Evolutionary conservation across 352 stramenopile genomes (phyloP), one percentile per base, ranked within the genome.

Genomic region (Globisporangium perplexum): DNA sequence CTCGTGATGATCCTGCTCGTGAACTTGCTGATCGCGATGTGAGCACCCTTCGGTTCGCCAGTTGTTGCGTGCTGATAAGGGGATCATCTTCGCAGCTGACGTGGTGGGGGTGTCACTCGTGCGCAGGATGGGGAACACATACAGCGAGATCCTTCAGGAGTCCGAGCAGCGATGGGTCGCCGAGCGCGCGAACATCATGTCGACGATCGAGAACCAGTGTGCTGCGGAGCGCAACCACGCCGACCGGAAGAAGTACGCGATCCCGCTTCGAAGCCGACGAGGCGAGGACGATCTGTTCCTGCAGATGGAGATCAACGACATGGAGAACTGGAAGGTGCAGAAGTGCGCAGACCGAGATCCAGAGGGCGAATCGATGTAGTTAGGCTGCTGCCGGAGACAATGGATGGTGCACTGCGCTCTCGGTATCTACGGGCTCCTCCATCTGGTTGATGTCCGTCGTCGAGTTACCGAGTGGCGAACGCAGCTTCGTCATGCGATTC

Each of bases 1-100:
- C 65, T 88, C 41, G 73, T 83, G 49, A 74, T 80, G 64, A 84
- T 84, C 23, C 59, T 86, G 36, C 71, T 88, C 31, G 61, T 88
- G 8, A 88, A 85, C 47, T 45, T 86, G 33, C 69, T 86, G 0
- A 85, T 88, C 20, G 74, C 77, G 41, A 86, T 84, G 74, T 79
- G 61, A 28, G 66, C 64, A 7, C 44, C 2, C 10, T 12, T 8
- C 11, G 10, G 14, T 39, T 39, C 2, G 33, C n/a, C n/a, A n/a
- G 33, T 4, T 18, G 14, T 6, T 18, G 14, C 12, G 8, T 18
- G 33, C 33, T 18, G 11, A 3, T 4, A 3, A 18, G 33, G 14
- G 14, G 2, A 3, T 39, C 10, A 2, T 39, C 14, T 11, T 30
- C 26, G 26, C 51, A 48, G 26, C 4, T 53, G 22, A 30, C 55